phyloP scores from a whole-genome alignment of 1,284 basidiomycete species.

The Ustilago cynodontis region DNA sequence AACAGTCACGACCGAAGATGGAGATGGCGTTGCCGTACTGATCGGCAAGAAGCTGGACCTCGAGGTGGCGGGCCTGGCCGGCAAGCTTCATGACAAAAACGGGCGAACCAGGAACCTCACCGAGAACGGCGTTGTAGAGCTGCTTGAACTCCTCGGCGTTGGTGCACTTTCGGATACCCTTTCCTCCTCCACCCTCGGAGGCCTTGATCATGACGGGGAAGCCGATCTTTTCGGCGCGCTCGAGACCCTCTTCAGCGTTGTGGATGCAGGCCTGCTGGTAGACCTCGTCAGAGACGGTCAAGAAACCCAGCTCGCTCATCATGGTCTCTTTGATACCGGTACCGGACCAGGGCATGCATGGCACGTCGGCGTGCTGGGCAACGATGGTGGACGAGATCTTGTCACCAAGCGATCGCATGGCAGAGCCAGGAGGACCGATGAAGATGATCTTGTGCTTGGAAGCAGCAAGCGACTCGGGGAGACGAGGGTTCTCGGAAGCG shows the following conservation, averaged over 20 bases:
- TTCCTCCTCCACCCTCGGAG: constrained; percentile 97
- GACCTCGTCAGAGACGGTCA: constrained; percentile 91
- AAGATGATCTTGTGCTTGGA: constrained; percentile 97
- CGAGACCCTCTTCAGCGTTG: constrained; percentile 87
- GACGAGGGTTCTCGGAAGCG: constrained; percentile 96
- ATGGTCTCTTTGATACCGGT: constrained; percentile 91
- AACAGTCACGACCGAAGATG: constrained; percentile 98
- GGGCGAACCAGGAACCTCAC: constrained; percentile 95
- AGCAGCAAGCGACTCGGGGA: constrained; percentile 93
- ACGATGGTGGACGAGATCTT: constrained; percentile 99
- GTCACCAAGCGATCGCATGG: constrained; percentile 98
- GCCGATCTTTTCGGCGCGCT: constrained; percentile 87
- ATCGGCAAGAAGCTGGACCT: constrained; percentile 98
- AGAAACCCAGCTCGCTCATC: constrained; percentile 88
- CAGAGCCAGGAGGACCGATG: constrained; percentile 97
- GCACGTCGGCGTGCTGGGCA: constrained; percentile 96
- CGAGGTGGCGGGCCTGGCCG: constrained; percentile 94
- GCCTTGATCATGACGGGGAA: constrained; percentile 99
- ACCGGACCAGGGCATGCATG: constrained; percentile 99
- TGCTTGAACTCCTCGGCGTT: constrained; percentile 86
- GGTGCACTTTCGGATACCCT: constrained; percentile 75
- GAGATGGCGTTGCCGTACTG: constrained; percentile 99
- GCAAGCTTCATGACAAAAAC: constrained; percentile 99
- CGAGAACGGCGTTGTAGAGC: constrained; percentile 90
- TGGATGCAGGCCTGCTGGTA: constrained; percentile 92